Conservation (phyloP, 441 rosid species). For the Gossypium davidsonii region DNA sequence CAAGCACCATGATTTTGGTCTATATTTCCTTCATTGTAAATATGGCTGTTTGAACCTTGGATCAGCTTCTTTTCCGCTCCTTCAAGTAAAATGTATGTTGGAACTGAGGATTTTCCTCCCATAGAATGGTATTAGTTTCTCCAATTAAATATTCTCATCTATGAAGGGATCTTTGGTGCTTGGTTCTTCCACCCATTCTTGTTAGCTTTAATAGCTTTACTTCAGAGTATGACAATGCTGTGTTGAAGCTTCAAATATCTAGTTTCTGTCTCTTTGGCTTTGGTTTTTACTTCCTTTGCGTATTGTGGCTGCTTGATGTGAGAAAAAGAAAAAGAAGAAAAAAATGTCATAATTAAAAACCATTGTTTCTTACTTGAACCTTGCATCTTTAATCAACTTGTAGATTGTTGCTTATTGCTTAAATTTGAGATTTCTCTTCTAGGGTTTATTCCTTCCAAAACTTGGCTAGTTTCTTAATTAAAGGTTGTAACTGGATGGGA, state of each 20-base stretch:
- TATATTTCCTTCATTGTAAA: not conserved
- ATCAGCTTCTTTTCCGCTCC: not conserved
- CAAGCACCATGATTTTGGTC: not conserved
- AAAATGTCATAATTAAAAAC: not conserved
- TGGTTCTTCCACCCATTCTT: not conserved
- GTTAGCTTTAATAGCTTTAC: not conserved
- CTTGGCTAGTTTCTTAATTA: not conserved
- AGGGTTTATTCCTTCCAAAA: not conserved
- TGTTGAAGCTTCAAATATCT: not conserved
- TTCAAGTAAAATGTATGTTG: not conserved
- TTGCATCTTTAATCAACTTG: not conserved
- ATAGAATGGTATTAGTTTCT: not conserved
- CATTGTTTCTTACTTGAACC: not conserved
- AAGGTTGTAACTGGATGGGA: not conserved
- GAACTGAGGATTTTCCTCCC: not conserved
- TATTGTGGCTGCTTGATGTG: not conserved
- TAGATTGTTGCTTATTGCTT: not conserved
- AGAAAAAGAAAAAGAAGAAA: not conserved
- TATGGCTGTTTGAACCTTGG: not conserved
- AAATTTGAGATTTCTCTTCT: not conserved
- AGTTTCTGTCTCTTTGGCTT: not conserved
- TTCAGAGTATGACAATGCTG: not conserved
- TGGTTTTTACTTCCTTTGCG: not conserved
- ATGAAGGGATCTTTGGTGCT: not conserved
- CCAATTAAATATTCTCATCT: not conserved